Conservation (phyloP, 2,329 filamentous ascomycete genomes). For the Diaporthe citri region DNA sequence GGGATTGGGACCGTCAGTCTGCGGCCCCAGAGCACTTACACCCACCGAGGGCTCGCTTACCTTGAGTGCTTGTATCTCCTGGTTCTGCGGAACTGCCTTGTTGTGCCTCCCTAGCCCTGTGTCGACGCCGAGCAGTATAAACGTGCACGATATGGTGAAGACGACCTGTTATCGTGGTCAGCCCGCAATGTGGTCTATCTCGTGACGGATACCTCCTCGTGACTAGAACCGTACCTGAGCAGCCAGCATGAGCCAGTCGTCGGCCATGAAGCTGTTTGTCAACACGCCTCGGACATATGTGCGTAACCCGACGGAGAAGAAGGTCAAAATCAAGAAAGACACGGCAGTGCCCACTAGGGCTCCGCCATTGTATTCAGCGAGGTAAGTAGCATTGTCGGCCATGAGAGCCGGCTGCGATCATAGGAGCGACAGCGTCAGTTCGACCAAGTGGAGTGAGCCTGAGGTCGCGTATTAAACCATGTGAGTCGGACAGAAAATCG, state of each 20-base stretch:
- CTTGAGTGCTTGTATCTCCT: conserved; percentile 61
- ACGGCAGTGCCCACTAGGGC: conserved; percentile 53
- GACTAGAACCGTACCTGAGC: conserved; percentile 55
- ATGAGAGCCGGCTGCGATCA: conserved; percentile 44
- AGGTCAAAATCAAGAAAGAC: conserved; percentile 55
- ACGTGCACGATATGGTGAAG: conserved; percentile 61
- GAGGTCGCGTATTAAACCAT: neutral
- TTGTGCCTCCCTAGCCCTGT: conserved; percentile 63
- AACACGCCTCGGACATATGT: conserved; percentile 59
- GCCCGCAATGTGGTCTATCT: neutral
- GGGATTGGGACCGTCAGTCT: conserved; percentile 1
- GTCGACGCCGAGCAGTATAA: conserved; percentile 58
- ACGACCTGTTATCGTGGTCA: conserved; percentile 50
- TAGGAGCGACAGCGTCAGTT: neutral
- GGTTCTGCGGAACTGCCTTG: conserved; percentile 53
- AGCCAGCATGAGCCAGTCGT: conserved; percentile 67
- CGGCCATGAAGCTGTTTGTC: conserved; percentile 60
- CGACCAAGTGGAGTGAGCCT: neutral
- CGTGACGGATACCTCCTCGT: conserved; percentile 8
- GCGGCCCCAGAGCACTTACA: neutral
- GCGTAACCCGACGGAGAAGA: conserved; percentile 57
- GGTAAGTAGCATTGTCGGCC: conserved; percentile 49
- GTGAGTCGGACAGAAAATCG: neutral
- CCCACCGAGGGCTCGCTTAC: conserved; percentile 44
- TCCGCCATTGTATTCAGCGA: conserved; percentile 55